These are phyloP conservation scores for Phytophthora aleatoria DNA, from an alignment of 352 stramenopile genomes.

Conservation along the genomic window DNA sequence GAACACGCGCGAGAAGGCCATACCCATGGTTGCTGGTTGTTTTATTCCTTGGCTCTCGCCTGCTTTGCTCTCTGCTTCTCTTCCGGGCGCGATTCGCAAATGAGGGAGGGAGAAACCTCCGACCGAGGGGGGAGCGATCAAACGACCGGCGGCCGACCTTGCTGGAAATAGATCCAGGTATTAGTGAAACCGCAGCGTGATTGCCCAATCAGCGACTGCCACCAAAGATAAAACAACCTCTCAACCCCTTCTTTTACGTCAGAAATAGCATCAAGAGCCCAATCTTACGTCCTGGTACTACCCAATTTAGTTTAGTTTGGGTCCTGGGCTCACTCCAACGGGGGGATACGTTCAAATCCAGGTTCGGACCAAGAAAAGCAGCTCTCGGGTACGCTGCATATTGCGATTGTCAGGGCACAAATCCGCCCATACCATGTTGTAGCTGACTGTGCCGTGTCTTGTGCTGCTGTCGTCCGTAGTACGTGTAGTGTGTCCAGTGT, in stretches of 20 bases:
- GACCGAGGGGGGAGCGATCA: constrained; percentile 17
- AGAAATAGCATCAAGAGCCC: constrained; percentile 12
- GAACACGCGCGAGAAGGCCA: constrained; percentile 97
- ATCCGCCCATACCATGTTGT: background rate
- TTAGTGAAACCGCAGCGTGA: constrained; percentile 29
- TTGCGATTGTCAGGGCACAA: background rate
- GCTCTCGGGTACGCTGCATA: constrained; percentile 10
- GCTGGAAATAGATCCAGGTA: constrained; percentile 29
- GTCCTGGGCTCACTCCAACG: background rate
- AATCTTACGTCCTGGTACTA: background rate
- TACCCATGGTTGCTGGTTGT: constrained; percentile 92
- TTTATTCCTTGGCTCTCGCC: constrained; percentile 13
- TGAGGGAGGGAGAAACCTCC: constrained; percentile 36
- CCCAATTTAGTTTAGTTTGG: constrained; percentile 12
- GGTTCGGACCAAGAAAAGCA: constrained; percentile 7
- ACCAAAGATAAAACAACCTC: constrained; percentile 39
- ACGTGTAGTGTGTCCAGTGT: constrained; percentile 7
- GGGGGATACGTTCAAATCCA: constrained; percentile 3
- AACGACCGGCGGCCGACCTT: constrained; percentile 18
- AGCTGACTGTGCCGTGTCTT: constrained; percentile 12
- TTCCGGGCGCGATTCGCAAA: constrained; percentile 57
- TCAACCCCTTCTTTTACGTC: constrained; percentile 26
- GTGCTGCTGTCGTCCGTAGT: constrained; percentile 2
- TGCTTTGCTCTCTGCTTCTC: constrained; percentile 29
- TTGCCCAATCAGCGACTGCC: constrained; percentile 52